Evolutionary conservation across 805 yeast genomes (phyloP), one percentile per base, ranked within the genome.

Genomic region (Nakazawaea laoshanensis): DNA sequence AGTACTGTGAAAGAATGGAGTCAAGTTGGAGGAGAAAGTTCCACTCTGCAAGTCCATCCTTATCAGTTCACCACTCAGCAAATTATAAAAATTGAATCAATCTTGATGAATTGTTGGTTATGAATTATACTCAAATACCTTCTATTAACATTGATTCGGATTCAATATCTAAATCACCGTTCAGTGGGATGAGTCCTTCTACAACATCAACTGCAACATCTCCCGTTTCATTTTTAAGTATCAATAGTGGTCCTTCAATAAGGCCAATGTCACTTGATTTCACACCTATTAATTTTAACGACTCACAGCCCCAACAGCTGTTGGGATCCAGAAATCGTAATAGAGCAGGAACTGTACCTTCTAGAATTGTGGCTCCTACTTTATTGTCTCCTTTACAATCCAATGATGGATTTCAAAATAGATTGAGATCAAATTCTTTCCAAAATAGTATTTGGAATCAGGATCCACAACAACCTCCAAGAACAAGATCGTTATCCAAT

Each of bases 21-120:
- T 2, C 68, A 74, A 7, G 57, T 89, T 32, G 96, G 97, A 19
- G 89, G 83, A 15, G 69, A 73, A 19, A 88, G 80, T 40, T 77
- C 94, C 10, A 89, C 96, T 1, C 97, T 96, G 0, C 97, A 92
- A 57, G 95, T 92, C 5, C 96, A 89, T 52, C 97, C 98, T 2
- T 86, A 81, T 59, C 80, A 80, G 50, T 88, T 92, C 57, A 89
- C 97, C n/a, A 81, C 80, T 20, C 22, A 7, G 19, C 30, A 14
- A 29, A 15, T 7, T 12, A 20, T 29, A 26, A 29, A n/a, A n/a
- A n/a, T n/a, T n/a, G n/a, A n/a, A n/a, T n/a, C n/a, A n/a, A n/a
- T n/a, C n/a, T n/a, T n/a, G n/a, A n/a, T n/a, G n/a, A n/a, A n/a
- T n/a, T n/a, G n/a, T n/a, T n/a, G n/a, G n/a, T n/a, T n/a, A n/a